Conservation (phyloP, 768 basidiomycete genomes). For the Lentinula sp. region DNA sequence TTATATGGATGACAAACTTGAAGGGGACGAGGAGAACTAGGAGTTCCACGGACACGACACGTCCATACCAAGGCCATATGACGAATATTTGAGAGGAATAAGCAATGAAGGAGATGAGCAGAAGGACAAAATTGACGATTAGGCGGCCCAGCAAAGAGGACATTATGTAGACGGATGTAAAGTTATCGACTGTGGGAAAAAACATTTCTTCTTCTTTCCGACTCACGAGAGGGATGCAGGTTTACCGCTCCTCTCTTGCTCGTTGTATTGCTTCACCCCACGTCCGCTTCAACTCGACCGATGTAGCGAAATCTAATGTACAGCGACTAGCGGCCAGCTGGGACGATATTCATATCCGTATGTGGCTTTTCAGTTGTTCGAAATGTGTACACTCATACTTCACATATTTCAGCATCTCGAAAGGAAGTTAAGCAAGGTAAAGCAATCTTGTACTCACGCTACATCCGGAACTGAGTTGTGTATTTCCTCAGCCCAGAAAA, state of each 20-base stretch:
- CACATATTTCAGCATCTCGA: neutral
- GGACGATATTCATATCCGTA: slow-evolving; percentile 27
- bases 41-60: slow-evolving; percentile 66
- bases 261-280: neutral
- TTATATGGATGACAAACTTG: slow-evolving; percentile 57
- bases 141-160: slow-evolving; percentile 48
- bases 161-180: slow-evolving; percentile 19
- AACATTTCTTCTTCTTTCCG: neutral
- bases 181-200: neutral
- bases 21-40: slow-evolving; percentile 77
- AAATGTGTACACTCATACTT: neutral
- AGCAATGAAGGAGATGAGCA: slow-evolving; percentile 80
- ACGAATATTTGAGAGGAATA: slow-evolving; percentile 66
- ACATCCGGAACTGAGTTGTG: neutral
- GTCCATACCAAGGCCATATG: slow-evolving; percentile 88
- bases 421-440: neutral
- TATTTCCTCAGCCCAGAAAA: neutral
- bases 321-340: slow-evolving; percentile 15
- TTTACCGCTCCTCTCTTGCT: neutral
- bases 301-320: slow-evolving; percentile 3
- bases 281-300: slow-evolving; percentile 5
- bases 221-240: neutral
- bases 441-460: neutral
- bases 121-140: slow-evolving; percentile 62
- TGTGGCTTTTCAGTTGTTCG: slow-evolving; percentile 9